phyloP scores from a whole-genome alignment of 139 green algal genomes.

The Tetraselmis striata region DNA sequence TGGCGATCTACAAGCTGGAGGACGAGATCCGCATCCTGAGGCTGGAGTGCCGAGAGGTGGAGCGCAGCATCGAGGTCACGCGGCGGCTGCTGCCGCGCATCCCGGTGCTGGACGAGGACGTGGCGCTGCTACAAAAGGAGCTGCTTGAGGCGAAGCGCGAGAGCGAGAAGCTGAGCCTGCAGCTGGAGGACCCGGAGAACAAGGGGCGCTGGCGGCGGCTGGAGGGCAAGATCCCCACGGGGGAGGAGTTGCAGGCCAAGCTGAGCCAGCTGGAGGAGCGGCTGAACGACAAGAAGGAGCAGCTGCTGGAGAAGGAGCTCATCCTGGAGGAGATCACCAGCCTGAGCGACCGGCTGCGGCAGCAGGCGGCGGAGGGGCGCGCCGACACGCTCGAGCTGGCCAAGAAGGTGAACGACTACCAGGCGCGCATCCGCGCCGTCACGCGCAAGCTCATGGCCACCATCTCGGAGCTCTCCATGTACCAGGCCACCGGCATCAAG shows the following conservation, averaged over 20 bases:
- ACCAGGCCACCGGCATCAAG: conserved; percentile 70
- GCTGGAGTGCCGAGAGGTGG: conserved; percentile 52
- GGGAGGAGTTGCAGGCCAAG: conserved; percentile 67
- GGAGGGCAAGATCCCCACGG: conserved; percentile 64
- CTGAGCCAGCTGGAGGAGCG: conserved; percentile 64
- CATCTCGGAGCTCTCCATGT: conserved; percentile 79
- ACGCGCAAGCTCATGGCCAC: conserved; percentile 80
- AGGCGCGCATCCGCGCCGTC: conserved; percentile 47
- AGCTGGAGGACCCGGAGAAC: conserved; percentile 70
- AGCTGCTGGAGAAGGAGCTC: conserved; percentile 73
- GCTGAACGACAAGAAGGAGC: conserved; percentile 64
- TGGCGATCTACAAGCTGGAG: conserved; percentile 23
- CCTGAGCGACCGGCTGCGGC: conserved; percentile 21
- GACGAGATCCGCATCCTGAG: conserved; percentile 62
- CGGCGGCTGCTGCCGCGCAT: conserved; percentile 37
- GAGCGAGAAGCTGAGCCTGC: conserved; percentile 44
- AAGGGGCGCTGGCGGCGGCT: conserved; percentile 52
- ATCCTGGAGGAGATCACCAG: conserved; percentile 66
- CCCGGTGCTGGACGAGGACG: conserved; percentile 44
- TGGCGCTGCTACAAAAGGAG: conserved; percentile 48
- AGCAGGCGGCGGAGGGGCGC: conserved; percentile 50
- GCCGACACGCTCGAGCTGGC: conserved; percentile 53
- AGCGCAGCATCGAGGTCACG: conserved; percentile 41
- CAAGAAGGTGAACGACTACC: conserved; percentile 59
- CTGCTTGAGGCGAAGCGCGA: conserved; percentile 50